These are phyloP conservation scores for Thymus mandschuricus DNA, from an alignment of 257 asterid species.

Conservation along the genomic window DNA sequence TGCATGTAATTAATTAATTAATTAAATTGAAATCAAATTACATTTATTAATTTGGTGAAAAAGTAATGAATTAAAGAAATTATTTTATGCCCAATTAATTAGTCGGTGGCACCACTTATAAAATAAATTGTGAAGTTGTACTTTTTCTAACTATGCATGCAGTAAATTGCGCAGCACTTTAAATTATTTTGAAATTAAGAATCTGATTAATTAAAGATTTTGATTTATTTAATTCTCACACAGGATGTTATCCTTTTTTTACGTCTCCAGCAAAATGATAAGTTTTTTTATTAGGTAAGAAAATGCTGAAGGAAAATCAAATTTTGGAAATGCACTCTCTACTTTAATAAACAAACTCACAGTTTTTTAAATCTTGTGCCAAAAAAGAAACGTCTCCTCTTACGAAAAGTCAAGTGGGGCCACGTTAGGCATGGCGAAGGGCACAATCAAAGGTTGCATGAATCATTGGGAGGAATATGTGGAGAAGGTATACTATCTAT, in stretches of 20 bases:
- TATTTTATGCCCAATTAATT: background rate
- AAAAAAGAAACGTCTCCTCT: too few relatives aligned
- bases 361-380: too few relatives aligned
- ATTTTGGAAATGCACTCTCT: too few relatives aligned
- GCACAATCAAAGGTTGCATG: conserved; percentile 35
- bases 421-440: conserved; percentile 31
- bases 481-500: conserved; percentile 28
- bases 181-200: conserved; percentile 18
- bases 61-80: background rate
- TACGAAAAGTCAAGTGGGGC: conserved; percentile 17
- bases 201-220: conserved; percentile 2
- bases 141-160: conserved; percentile 13
- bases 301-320: too few relatives aligned
- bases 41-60: background rate
- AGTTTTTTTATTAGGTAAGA: too few relatives aligned
- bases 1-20: background rate
- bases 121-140: background rate
- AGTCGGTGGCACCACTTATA: conserved; percentile 8
- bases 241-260: too few relatives aligned
- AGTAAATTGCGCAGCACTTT: conserved; percentile 16
- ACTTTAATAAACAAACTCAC: too few relatives aligned
- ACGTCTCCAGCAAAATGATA: too few relatives aligned
- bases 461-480: conserved; percentile 26
- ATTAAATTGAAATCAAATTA: background rate
- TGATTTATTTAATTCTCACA: background rate